Base-by-base conservation (phyloP, 2,329 filamentous ascomycete genomes). In the Diaporthe humulicola region DNA sequence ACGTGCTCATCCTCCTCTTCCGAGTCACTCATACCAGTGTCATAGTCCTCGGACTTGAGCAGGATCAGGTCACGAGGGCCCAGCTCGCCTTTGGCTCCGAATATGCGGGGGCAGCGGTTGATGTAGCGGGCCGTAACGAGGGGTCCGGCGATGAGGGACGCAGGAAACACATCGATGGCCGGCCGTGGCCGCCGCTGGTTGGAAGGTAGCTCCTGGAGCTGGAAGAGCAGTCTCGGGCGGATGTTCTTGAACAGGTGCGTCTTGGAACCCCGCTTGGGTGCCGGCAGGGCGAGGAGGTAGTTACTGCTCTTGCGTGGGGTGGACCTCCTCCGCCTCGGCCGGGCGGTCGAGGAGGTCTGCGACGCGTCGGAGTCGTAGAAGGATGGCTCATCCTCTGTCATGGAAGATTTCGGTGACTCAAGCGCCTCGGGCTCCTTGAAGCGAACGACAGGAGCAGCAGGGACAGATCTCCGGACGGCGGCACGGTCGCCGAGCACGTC, bases 91-190 rank as follows among this genome's bases (percentile, higher is more conserved):
- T 91, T 91, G 30, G 89, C 88, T 70, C 89, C 87, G 78, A 94
- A 92, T 66, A 94, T 87, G 9, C 90, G 88, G 0, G 92, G 91
- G 76, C 92, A 92, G 9, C 88, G 88, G 79, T 90, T 90, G 3
- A 88, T 86, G 33, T 94, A 83, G 25, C 88, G 87, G 8, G 91
- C 89, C 30, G 91, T 87, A 74, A 90, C 91, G 77, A 88, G 86
- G 70, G 88, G 84, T 75, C 89, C 84, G 60, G 88, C 84, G 54
- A 93, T 85, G 19, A 89, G 85, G n/a, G 89, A 90, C 2, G 92
- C 91, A 0, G 93, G 93, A 56, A 95, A 88, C n/a, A 95, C 90
- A 78, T 96, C 94, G 77, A 94, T 91, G 5, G 90, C 89, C 0
- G 94, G 94, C 70, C 88, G 87, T 0, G 93, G 92, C 33, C 93